Conservation (phyloP, 2,329 filamentous ascomycete species). For the Simplicillium sp. region DNA sequence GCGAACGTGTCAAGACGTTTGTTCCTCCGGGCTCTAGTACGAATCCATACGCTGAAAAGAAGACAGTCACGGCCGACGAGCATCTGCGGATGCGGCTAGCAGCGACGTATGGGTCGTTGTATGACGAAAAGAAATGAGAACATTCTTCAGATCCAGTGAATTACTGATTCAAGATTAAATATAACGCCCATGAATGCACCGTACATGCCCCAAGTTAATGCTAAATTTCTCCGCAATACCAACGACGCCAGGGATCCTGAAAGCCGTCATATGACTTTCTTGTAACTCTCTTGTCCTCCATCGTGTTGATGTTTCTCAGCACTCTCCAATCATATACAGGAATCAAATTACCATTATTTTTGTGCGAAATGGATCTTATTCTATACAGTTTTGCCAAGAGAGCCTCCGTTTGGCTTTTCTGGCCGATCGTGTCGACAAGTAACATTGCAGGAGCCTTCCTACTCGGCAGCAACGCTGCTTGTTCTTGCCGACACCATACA, state of each 20-base stretch:
- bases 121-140: conserved; percentile 27
- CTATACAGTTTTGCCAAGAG: conserved; percentile 24
- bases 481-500: too few species aligned
- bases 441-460: conserved; percentile 23
- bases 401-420: conserved; percentile 17
- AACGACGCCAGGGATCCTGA: conserved; percentile 31
- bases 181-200: too few species aligned
- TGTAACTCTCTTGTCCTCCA: conserved; percentile 22
- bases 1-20: conserved; percentile 40
- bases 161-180: neutral
- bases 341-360: conserved; percentile 24
- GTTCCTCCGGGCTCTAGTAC: conserved; percentile 20
- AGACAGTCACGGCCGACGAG: conserved; percentile 53
- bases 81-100: conserved; percentile 52
- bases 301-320: conserved; percentile 27
- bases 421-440: conserved; percentile 30
- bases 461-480: too few species aligned
- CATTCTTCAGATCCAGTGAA: neutral
- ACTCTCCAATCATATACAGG: conserved; percentile 38
- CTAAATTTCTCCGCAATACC: conserved; percentile 32
- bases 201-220: neutral
- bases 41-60: conserved; percentile 41
- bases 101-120: conserved; percentile 48
- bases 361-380: conserved; percentile 14
- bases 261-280: conserved; percentile 23